Percentiles rank a stretch among this genome's conserved stretches.
Conservation (phyloP, 2,329 filamentous ascomycete genomes). For the Sarocladiaceae sp. region DNA sequence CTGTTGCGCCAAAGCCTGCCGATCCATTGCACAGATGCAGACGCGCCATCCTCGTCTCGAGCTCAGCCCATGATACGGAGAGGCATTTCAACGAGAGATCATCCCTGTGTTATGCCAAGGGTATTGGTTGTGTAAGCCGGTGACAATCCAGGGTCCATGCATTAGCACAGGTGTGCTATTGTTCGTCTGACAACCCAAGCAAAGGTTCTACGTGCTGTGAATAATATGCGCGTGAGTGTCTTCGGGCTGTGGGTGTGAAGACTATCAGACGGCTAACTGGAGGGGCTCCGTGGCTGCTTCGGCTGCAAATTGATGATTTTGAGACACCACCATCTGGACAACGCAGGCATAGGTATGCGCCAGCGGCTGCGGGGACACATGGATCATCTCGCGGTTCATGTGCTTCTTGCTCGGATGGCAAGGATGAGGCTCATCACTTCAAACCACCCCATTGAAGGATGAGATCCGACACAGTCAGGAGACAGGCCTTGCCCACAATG, state of each 20-base stretch:
- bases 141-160: slow-evolving; percentile 6
- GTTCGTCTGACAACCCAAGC: neutral
- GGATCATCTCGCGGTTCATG: neutral
- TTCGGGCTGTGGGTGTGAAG: neutral
- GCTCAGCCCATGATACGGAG: neutral
- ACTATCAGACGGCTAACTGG: too few species aligned
- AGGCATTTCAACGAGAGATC: neutral
- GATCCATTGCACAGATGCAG: neutral
- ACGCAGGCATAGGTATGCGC: neutral
- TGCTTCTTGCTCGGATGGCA: neutral
- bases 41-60: neutral
- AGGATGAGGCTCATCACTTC: neutral
- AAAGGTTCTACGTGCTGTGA: too few species aligned
- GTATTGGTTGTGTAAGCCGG: slow-evolving; percentile 2
- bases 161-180: slow-evolving; percentile 6
- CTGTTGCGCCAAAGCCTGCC: neutral
- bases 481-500: neutral
- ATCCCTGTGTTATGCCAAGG: neutral
- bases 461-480: neutral
- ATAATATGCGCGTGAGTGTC: too few species aligned
- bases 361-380: too few species aligned
- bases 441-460: neutral
- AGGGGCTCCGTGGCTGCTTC: neutral
- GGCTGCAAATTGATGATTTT: neutral
- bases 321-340: neutral